Base-by-base conservation (phyloP, 2,329 filamentous ascomycete species). In the Myriosclerotinia duriaeana region DNA sequence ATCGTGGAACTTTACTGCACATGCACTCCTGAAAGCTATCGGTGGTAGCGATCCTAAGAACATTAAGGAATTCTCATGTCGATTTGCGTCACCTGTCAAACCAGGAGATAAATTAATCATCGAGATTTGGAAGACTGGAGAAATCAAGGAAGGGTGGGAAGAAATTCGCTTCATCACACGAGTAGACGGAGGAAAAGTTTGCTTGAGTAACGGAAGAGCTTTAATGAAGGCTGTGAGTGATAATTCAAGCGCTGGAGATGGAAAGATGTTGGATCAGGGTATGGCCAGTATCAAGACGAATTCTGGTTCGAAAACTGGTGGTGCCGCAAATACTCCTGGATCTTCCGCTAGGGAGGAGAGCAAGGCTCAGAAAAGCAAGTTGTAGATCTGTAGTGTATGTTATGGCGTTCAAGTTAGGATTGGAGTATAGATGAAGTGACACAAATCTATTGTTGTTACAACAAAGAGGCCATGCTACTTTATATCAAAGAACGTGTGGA, bases 11-110 rank as follows among this genome's bases (percentile, higher is more conserved):
- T 86, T 85, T 66, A 85, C 90, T 2, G 86, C 85, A 20, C 91
- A 94, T 75, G 87, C 85, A 38, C 81, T 97, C 67, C 81, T 97
- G 65, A 85, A 90, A 78, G 80, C 84, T 50, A 82, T 96, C 26
- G 92, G 92, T 55, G 89, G 84, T 56, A 89, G 89, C 77, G 86
- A 96, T 75, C 90, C 93, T 1, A 85, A 85, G 71, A 96, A 94
- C 74, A 82, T 97, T 72, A 91, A 87, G 79, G 91, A 95, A 79
- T 97, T 94, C 81, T 91, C 94, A 80, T 92, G 92, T 22, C 84
- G 93, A 53, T 97, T 97, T 77, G 92, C 92, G 15, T 89, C 87
- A 70, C 93, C 93, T 0, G 93, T 97, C 11, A 88, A 86, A 76
- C 92, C 92, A 0, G 92, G 90, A 30, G 91, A 95, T 77, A 93